Evolutionary conservation across 805 yeast species (phyloP).

Genomic region (Starmerella sp.): DNA sequence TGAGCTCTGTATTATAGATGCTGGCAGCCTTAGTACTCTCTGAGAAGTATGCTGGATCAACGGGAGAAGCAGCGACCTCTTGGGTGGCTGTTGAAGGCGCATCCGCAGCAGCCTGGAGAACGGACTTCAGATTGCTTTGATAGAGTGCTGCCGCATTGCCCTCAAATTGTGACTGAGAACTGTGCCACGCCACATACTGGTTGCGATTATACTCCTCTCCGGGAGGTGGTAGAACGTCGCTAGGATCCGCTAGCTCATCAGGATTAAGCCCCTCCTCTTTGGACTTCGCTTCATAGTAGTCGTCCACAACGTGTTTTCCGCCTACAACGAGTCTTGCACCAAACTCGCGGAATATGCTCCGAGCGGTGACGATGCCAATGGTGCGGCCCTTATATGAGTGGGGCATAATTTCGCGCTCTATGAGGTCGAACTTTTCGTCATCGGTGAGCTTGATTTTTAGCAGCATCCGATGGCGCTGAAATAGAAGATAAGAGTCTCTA

Average conservation of each 20-base stretch:
- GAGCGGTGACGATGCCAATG: slow-evolving; percentile 82
- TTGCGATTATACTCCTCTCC: slow-evolving; percentile 37
- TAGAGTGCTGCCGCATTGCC: slow-evolving; percentile 14
- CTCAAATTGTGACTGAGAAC: slow-evolving; percentile 36
- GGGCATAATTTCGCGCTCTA: slow-evolving; percentile 71
- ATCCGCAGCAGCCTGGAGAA: slow-evolving; percentile 23
- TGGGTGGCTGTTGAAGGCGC: neutral
- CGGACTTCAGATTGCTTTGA: slow-evolving; percentile 24
- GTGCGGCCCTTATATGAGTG: slow-evolving; percentile 83
- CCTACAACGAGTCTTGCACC: slow-evolving; percentile 74
- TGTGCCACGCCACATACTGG: slow-evolving; percentile 47
- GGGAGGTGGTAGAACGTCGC: slow-evolving; percentile 37
- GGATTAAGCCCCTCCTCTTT: slow-evolving; percentile 48
- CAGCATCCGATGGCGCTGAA: slow-evolving; percentile 71
- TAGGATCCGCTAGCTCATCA: slow-evolving; percentile 63
- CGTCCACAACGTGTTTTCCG: slow-evolving; percentile 75
- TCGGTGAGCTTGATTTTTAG: slow-evolving; percentile 63
- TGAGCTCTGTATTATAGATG: slow-evolving; percentile 53
- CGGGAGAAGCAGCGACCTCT: slow-evolving; percentile 3
- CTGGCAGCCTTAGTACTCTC: slow-evolving; percentile 80
- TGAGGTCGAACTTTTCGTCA: slow-evolving; percentile 71
- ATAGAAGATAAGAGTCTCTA: slow-evolving; percentile 78
- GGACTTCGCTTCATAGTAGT: slow-evolving; percentile 64
- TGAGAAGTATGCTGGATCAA: slow-evolving; percentile 40
- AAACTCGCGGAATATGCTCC: slow-evolving; percentile 80